Evolutionary conservation across 495 filamentous ascomycete genomes (phyloP).

Genomic region (Oidiodendron maius): DNA sequence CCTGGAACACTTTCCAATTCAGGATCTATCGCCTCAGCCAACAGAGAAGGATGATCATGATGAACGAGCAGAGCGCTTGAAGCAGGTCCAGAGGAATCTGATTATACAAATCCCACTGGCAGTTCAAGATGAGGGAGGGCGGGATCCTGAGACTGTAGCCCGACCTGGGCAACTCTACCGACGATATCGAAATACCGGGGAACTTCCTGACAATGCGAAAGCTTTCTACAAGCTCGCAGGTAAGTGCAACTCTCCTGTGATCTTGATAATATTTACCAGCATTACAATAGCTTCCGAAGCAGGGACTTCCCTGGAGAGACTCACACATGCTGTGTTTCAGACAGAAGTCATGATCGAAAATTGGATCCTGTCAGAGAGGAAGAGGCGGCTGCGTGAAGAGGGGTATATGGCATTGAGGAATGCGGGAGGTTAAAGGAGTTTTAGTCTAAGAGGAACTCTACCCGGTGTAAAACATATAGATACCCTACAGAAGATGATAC

Average conservation of each 20-base stretch:
- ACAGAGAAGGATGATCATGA: constrained; percentile 5
- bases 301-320: constrained; percentile 14
- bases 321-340: constrained; percentile 37
- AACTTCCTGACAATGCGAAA: constrained; percentile 48
- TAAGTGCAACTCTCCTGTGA: neutral
- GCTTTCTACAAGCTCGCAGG: constrained; percentile 52
- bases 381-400: constrained; percentile 19
- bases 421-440: too few species aligned
- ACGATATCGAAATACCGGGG: constrained; percentile 49
- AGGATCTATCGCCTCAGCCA: constrained; percentile 11
- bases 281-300: constrained; percentile 13
- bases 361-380: constrained; percentile 39
- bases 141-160: constrained; percentile 19
- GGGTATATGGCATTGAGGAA: too few species aligned
- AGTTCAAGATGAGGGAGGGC: constrained; percentile 15
- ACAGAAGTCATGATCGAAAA: constrained; percentile 47
- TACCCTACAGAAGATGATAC: too few species aligned
- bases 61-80: constrained; percentile 11
- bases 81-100: constrained; percentile 16
- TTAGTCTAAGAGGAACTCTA: too few species aligned
- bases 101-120: constrained; percentile 14
- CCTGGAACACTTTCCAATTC: constrained; percentile 39
- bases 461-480: too few species aligned
- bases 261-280: neutral
- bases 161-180: constrained; percentile 52